A percentile compares a stretch with the other conserved stretches of the same genome.
Evolutionary conservation across 306 rosid species (phyloP).

Genomic region (Quercus engelmannii): DNA sequence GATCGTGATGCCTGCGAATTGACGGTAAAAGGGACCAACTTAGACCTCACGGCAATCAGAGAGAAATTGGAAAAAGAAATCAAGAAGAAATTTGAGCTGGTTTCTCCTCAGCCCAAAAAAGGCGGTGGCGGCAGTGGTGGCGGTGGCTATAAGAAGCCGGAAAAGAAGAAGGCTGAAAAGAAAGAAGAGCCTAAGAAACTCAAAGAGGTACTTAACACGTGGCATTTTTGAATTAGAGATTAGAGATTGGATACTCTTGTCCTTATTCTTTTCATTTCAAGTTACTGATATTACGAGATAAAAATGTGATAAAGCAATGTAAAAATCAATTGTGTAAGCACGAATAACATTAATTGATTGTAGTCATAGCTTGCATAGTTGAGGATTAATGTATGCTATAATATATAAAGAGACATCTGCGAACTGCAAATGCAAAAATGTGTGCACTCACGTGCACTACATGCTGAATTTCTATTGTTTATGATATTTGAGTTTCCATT

Average conservation of each 20-base stretch:
- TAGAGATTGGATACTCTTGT: not conserved
- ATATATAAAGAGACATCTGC: not conserved
- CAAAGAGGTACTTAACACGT: not conserved
- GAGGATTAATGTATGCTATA: not conserved
- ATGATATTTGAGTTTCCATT: not conserved
- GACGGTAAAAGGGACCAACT: conserved; percentile 53
- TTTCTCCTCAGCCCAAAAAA: conserved; percentile 60
- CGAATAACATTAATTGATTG: not conserved
- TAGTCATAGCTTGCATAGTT: not conserved
- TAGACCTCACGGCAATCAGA: conserved; percentile 44
- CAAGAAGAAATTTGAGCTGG: conserved; percentile 67
- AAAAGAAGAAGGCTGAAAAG: conserved; percentile 22
- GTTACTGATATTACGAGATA: not conserved
- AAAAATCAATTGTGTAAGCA: not conserved
- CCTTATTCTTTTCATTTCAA: not conserved
- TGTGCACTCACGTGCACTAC: not conserved
- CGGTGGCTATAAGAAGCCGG: conserved; percentile 41
- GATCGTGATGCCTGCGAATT: conserved; percentile 42
- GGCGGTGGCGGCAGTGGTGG: not conserved
- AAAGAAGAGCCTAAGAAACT: not conserved
- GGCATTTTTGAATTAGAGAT: no score
- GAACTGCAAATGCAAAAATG: not conserved
- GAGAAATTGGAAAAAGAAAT: conserved; percentile 51
- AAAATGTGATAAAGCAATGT: not conserved
- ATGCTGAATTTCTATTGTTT: not conserved